phyloP scores from a whole-genome alignment of 2,329 filamentous ascomycete genomes.

The Sporothrix variecibatus region DNA sequence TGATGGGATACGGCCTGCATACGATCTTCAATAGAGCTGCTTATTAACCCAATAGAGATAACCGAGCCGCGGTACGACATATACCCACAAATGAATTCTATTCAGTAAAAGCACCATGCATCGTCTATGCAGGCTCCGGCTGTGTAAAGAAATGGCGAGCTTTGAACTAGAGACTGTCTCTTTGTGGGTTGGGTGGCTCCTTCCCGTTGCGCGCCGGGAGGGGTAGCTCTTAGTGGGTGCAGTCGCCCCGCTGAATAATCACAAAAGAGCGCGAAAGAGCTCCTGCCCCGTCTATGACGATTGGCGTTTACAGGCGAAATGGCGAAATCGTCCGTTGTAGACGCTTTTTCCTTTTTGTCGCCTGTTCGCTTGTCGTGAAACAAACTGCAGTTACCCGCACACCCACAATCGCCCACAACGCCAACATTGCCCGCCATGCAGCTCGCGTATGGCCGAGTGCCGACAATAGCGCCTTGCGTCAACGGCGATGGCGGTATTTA shows the following conservation, averaged over 20 bases:
- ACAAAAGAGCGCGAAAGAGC: background rate
- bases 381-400: background rate
- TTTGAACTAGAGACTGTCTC: background rate
- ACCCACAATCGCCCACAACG: background rate
- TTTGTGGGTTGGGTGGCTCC: background rate
- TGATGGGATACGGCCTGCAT: background rate
- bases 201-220: background rate
- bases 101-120: background rate
- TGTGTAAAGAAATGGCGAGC: no score
- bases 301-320: background rate
- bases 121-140: background rate
- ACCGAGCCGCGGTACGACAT: background rate
- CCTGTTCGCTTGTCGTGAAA: background rate
- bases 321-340: background rate
- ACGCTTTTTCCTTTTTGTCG: background rate
- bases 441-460: background rate
- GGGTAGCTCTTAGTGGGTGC: background rate
- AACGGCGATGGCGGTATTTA: conserved; percentile 5
- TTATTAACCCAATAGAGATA: background rate
- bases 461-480: background rate
- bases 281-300: conserved; percentile 3
- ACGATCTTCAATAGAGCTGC: background rate
- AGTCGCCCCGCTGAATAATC: background rate
- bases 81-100: background rate
- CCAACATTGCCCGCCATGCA: background rate